Base-by-base conservation (phyloP, 768 basidiomycete genomes). In the Porphyrellus cyaneotinctus region DNA sequence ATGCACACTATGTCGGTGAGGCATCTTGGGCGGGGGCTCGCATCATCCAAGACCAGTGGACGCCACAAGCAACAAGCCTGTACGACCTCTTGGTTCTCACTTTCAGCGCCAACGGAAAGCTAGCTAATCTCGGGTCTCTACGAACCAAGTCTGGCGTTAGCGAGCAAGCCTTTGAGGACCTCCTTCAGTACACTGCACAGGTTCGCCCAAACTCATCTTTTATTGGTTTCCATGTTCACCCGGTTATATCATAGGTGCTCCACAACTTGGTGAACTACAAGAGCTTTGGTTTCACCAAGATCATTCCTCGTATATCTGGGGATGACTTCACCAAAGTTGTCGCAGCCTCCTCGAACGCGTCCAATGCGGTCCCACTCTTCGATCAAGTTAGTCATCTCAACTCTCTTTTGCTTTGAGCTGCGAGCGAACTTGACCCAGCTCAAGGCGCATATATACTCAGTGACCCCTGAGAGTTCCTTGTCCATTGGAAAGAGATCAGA, bases 11-110 rank as follows among this genome's bases (percentile, higher is more conserved):
- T 62, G 46, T 91, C 14, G 78, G 76, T 18, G 63, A 80, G 57
- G 91, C 90, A 7, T 82, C 84, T 2, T 94, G 91, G 91, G 87
- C 87, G 0, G 91, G 91, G 26, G 87, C 81, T 45, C 78, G 87
- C 36, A 87, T 94, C 69, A 87, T 91, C 49, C 87, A 90, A 72
- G 85, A 75, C 41, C 90, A 93, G 73, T 91, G 87, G 87, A 88
- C 90, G 0, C 75, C 83, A 0, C 78, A 87, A 57, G 87, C 87
- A 6, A 64, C 72, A 57, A 75, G 75, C 63, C 76, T 91, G 42
- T 86, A 85, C 62, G 85, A 89, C 70, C 76, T 91, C 9, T 70
- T 91, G 62, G 81, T 87, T 61, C 68, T 82, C 46, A 82, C 76
- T 0, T 89, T 91, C 72, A 83, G 82, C 64, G 72, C 81, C 43